Conservation (phyloP, 2,329 filamentous ascomycete genomes). For the Phaeosphaeria sp. region DNA sequence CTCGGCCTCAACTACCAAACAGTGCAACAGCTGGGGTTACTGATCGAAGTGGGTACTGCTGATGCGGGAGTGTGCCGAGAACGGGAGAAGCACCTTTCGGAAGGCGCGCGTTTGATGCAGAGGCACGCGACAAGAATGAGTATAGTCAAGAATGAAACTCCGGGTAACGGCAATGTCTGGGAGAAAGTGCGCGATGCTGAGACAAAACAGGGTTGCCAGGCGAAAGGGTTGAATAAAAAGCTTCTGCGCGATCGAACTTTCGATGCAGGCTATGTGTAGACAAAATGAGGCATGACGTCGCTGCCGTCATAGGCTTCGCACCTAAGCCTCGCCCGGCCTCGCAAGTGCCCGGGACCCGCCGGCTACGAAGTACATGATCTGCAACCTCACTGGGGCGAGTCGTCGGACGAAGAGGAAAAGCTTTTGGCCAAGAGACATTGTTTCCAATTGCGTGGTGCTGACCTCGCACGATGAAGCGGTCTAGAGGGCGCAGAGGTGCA, state of each 20-base stretch:
- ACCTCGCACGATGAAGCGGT: not conserved
- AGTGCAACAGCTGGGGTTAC: not conserved
- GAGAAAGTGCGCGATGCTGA: conserved; percentile 1
- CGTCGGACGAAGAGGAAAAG: conserved; percentile 3
- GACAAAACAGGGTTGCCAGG: conserved; percentile 3
- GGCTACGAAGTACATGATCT: conserved; percentile 4
- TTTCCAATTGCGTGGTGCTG: not conserved
- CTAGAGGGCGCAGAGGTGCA: not conserved
- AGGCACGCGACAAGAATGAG: conserved; percentile 9
- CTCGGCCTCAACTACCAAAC: not conserved
- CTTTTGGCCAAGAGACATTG: conserved; percentile 1
- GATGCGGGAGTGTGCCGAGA: conserved; percentile 1
- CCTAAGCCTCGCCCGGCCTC: conserved; percentile 10
- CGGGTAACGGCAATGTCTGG: conserved; percentile 5
- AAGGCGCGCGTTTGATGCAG: conserved; percentile 6
- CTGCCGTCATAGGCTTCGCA: conserved; percentile 18
- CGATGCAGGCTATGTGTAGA: conserved; percentile 3
- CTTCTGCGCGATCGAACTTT: conserved; percentile 9
- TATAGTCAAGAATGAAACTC: conserved; percentile 1
- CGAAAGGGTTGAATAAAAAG: conserved; percentile 6
- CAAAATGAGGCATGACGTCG: conserved; percentile 11
- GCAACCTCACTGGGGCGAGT: not conserved
- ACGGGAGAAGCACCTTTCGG: not conserved
- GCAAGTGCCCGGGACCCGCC: conserved; percentile 14
- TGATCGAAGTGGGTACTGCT: not conserved